A percentile compares a stretch with the other conserved stretches of the same genome.
These are phyloP conservation scores for Volutella citrinella DNA, from an alignment of 2,329 filamentous ascomycete species.

Conservation along the genomic window DNA sequence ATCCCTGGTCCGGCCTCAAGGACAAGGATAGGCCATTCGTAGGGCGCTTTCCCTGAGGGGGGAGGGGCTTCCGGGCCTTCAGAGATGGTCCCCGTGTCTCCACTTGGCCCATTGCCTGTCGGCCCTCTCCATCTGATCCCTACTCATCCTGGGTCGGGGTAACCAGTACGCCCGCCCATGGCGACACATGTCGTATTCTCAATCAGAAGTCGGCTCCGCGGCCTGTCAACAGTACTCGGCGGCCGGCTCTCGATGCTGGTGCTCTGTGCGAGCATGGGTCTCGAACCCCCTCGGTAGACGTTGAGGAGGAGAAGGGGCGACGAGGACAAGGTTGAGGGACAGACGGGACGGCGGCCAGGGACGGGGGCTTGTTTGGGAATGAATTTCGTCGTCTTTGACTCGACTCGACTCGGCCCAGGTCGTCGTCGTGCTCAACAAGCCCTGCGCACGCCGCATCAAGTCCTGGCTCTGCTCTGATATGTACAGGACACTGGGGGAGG, in stretches of 20 bases:
- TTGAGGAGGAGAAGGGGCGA: conserved; percentile 26
- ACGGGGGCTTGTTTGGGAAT: conserved; percentile 26
- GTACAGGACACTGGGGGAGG: too few species aligned
- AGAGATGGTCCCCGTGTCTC: conserved; percentile 28
- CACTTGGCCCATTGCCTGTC: conserved; percentile 26
- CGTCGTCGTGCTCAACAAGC: too few species aligned
- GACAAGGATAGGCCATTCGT: conserved; percentile 22
- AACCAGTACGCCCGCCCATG: conserved; percentile 20
- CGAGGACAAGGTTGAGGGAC: too few species aligned
- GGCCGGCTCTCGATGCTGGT: conserved; percentile 18
- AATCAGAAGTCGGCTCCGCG: conserved; percentile 19
- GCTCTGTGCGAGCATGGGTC: conserved; percentile 20
- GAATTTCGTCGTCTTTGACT: too few species aligned
- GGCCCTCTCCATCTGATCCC: conserved; percentile 24
- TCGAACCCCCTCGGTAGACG: conserved; percentile 33
- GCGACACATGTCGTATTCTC: conserved; percentile 19
- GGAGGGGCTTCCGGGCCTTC: conserved; percentile 27
- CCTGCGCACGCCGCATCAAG: conserved; percentile 23
- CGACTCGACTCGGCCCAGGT: too few species aligned
- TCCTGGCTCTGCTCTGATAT: conserved; percentile 17
- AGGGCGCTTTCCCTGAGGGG: conserved; percentile 20
- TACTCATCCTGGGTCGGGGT: conserved; percentile 20
- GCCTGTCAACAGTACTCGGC: conserved; percentile 28
- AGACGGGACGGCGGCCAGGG: too few species aligned
- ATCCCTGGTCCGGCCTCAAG: conserved; percentile 22